phyloP scores from a whole-genome alignment of 2,329 filamentous ascomycete species.

The Sporothrix curviconia region DNA sequence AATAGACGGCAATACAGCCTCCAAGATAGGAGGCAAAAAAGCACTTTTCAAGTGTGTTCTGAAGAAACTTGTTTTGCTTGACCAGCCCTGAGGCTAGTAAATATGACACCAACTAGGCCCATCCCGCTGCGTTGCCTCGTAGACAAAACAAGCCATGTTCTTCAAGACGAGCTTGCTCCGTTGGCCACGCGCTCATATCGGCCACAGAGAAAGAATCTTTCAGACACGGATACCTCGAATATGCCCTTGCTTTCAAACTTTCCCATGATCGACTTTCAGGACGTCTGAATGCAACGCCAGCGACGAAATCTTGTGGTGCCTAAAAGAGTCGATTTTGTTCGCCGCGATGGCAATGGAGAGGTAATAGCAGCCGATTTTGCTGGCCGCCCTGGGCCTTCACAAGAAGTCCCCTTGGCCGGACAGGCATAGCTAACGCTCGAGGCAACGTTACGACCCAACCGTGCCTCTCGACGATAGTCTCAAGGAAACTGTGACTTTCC shows the following conservation, averaged over 20 bases:
- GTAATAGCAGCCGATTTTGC: constrained; percentile 3
- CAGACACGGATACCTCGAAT: constrained; percentile 14
- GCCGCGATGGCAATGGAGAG: constrained; percentile 14
- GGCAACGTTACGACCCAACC: constrained; percentile 36
- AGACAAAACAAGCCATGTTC: background rate
- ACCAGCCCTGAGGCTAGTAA: constrained; percentile 14
- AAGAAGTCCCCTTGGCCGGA: background rate
- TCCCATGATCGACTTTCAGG: too few relatives aligned
- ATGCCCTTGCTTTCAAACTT: background rate
- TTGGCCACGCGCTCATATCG: constrained; percentile 15
- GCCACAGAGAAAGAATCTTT: constrained; percentile 11
- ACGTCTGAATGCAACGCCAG: background rate
- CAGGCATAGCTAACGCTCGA: constrained; percentile 16
- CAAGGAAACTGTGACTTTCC: constrained; percentile 51
- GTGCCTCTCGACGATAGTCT: constrained; percentile 51
- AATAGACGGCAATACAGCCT: constrained; percentile 12
- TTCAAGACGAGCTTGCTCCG: constrained; percentile 11
- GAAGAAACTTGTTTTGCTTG: constrained; percentile 12
- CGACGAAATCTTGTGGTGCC: background rate
- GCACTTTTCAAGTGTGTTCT: constrained; percentile 13
- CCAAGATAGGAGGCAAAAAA: background rate
- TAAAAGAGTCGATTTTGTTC: background rate
- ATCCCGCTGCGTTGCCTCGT: too few relatives aligned
- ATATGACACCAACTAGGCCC: constrained; percentile 9
- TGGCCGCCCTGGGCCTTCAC: background rate